Conservation (phyloP, 352 stramenopile genomes). For the Aphanomyces stellatus region DNA sequence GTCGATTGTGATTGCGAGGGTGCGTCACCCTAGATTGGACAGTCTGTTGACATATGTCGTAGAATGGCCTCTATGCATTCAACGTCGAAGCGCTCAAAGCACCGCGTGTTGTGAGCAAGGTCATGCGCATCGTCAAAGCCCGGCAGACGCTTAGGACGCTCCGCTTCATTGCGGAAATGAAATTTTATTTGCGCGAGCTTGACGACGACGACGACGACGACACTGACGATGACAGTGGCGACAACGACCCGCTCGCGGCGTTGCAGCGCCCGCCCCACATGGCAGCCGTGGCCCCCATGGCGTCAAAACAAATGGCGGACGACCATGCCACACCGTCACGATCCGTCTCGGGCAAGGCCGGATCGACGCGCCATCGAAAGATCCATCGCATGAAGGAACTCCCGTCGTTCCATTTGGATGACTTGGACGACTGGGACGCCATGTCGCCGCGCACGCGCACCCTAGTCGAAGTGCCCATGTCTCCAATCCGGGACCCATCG, state of each 20-base stretch:
- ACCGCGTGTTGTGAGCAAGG: slow-evolving; percentile 48
- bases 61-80: slow-evolving; percentile 57
- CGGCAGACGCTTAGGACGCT: slow-evolving; percentile 59
- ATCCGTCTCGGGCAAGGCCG: not conserved
- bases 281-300: not conserved
- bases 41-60: not conserved
- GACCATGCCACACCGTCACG: too few species aligned
- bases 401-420: slow-evolving; percentile 4
- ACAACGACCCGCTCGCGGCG: not conserved
- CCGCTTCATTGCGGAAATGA: slow-evolving; percentile 73
- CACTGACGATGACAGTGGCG: not conserved
- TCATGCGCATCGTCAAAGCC: slow-evolving; percentile 53
- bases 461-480: slow-evolving; percentile 1
- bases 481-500: not conserved
- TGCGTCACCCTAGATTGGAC: too few species aligned
- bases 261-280: not conserved
- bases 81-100: slow-evolving; percentile 72
- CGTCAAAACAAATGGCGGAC: too few species aligned
- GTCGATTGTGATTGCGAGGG: slow-evolving; percentile 49
- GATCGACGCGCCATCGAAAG: not conserved
- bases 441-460: not conserved
- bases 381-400: not conserved
- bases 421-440: not conserved
- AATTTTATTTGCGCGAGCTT: slow-evolving; percentile 53
- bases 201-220: not conserved